phyloP scores from a whole-genome alignment of 2,329 filamentous ascomycete species.

The Microcyclosporella mali region DNA sequence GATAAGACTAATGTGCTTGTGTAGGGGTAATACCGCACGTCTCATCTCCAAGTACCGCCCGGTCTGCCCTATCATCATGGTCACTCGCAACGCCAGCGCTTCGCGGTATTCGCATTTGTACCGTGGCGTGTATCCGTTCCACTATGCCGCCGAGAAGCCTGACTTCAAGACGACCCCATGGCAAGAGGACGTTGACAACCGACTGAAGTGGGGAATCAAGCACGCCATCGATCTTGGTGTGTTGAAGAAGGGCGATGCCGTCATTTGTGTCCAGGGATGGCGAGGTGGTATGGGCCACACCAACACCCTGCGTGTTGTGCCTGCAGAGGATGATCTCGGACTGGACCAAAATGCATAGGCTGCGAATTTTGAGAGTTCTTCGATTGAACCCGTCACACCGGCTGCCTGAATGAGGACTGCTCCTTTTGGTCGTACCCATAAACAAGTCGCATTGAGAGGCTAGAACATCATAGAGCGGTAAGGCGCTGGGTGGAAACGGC shows the following conservation, averaged over 20 bases:
- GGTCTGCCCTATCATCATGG: constrained; percentile 99
- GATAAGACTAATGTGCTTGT: constrained; percentile 74
- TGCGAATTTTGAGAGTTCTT: too few species aligned
- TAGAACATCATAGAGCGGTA: too few species aligned
- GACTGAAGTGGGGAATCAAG: constrained; percentile 93
- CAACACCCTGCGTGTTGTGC: constrained; percentile 61
- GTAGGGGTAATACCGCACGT: constrained; percentile 76
- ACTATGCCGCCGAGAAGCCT: constrained; percentile 87
- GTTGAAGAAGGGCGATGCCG: constrained; percentile 63
- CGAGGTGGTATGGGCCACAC: constrained; percentile 88
- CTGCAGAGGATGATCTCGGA: constrained; percentile 46
- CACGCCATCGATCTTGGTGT: constrained; percentile 78
- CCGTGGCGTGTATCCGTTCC: constrained; percentile 96
- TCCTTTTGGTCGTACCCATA: too few species aligned
- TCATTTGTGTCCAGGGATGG: constrained; percentile 85
- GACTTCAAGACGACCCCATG: constrained; percentile 90
- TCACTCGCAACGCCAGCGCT: constrained; percentile 78
- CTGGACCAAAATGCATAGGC: constrained; percentile 42
- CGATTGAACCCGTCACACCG: too few species aligned
- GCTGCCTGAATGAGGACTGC: too few species aligned
- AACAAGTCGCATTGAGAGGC: too few species aligned
- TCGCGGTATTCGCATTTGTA: constrained; percentile 90
- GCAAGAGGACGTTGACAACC: constrained; percentile 97
- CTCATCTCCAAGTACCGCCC: constrained; percentile 97
- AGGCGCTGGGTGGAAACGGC: too few species aligned